Conservation (phyloP, 306 rosid species). For the Inga oerstediana region DNA sequence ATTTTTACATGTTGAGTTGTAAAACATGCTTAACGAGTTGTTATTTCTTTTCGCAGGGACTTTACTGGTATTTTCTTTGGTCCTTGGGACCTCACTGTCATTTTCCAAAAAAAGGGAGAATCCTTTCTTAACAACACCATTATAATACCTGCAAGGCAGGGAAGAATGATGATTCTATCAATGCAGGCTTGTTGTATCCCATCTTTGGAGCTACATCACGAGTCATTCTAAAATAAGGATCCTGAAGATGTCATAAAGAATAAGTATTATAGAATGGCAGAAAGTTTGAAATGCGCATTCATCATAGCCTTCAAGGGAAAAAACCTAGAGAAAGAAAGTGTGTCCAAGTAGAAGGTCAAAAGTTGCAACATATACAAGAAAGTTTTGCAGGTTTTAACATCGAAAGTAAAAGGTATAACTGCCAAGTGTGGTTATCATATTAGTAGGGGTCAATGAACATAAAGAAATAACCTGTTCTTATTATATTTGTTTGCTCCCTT, state of each 20-base stretch:
- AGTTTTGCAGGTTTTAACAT: neutral
- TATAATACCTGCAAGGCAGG: constrained; percentile 89
- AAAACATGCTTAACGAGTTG: no score
- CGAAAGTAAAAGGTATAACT: neutral
- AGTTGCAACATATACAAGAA: neutral
- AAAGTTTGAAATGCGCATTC: constrained; percentile 14
- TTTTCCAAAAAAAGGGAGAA: neutral
- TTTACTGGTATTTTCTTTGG: no score
- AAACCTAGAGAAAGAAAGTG: neutral
- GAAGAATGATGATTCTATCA: constrained; percentile 87
- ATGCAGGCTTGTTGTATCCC: constrained; percentile 81
- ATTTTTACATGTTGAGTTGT: no score
- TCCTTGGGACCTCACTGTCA: no score
- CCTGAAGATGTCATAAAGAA: constrained; percentile 56
- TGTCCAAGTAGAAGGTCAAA: neutral
- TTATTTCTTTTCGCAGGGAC: no score
- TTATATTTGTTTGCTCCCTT: neutral
- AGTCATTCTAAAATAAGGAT: constrained; percentile 98
- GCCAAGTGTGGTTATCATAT: neutral
- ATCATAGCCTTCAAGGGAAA: neutral
- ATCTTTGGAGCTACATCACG: constrained; percentile 93
- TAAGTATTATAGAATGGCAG: constrained; percentile 4
- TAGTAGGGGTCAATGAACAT: neutral
- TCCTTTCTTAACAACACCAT: constrained; percentile 13
- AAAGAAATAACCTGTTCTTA: neutral